Evolutionary conservation across 257 asterid genomes (phyloP), one percentile per base, ranked within the genome.

Genomic region (Plectranthus barbatus): DNA sequence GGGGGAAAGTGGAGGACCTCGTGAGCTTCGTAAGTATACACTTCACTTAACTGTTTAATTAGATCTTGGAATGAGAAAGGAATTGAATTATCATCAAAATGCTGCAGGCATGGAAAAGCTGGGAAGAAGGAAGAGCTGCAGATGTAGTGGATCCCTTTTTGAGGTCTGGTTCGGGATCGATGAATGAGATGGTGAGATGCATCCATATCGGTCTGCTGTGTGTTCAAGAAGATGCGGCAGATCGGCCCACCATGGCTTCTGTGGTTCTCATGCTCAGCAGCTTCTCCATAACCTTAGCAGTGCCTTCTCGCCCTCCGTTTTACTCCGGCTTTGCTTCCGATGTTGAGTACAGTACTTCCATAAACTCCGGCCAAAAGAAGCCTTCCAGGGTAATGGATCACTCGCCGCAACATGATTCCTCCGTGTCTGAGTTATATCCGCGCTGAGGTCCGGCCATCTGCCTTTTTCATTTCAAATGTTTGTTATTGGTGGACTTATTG

Each of bases 1-100:
- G 68, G 33, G 80, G 70, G 17, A 56, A 40, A 20, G 61, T 42
- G 4, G 74, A 62, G 5, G 60, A 76, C 64, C 77, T 83, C 67
- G 45, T 78, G 15, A 81, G 81, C 56, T 56, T 24, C 41, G 84
- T 80, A 76, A 78, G 83, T 53, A 29, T 40, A 11, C 7, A 0
- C 2, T 1, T 5, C 0, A 1, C 7, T 9, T 34, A n/a, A n/a
- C 7, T 34, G 0, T 6, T 6, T 6, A 34, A 5, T 34, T 34
- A 34, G 39, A 34, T 4, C 1, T 4, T 9, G 39, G 6, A 34
- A 2, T 4, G 1, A 6, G 9, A 34, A 34, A 23, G 6, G 39
- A 34, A 34, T 5, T 1, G 4, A 6, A 34, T 34, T 34, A 5
- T 4, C 2, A 6, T 4, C 7, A 10, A 34, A 34, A 34, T 46